Conservation (phyloP, 495 filamentous ascomycete genomes). For the Pyrenula massariospora region DNA sequence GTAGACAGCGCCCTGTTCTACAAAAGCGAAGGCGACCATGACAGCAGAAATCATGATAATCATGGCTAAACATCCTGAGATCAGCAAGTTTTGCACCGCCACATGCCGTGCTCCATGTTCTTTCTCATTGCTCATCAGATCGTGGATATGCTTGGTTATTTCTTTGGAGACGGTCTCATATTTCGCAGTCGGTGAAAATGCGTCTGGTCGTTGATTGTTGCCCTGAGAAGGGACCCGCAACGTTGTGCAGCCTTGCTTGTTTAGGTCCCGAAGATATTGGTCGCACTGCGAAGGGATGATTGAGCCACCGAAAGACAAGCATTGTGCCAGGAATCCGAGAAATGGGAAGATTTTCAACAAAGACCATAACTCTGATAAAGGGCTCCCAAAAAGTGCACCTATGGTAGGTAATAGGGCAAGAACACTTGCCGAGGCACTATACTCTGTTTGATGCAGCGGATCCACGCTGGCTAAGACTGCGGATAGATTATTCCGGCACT, state of each 20-base stretch:
- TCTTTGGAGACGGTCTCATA: too few species aligned
- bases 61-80: constrained; percentile 5
- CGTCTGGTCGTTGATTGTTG: too few species aligned
- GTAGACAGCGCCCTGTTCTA: constrained; percentile 6
- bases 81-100: constrained; percentile 1
- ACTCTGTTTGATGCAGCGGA: too few species aligned
- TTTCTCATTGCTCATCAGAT: background rate
- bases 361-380: constrained; percentile 6
- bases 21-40: constrained; percentile 6
- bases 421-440: constrained; percentile 4
- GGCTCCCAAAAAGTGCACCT: constrained; percentile 6
- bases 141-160: too few species aligned
- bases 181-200: too few species aligned
- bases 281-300: constrained; percentile 4
- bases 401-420: constrained; percentile 8
- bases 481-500: too few species aligned
- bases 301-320: constrained; percentile 6
- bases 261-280: too few species aligned
- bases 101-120: background rate
- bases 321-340: constrained; percentile 5
- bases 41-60: constrained; percentile 3
- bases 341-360: constrained; percentile 6
- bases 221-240: too few species aligned
- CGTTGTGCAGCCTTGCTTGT: too few species aligned
- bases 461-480: too few species aligned